These are phyloP conservation scores for Solanum ossicruentum DNA, from an alignment of 257 asterid genomes.

Conservation along the genomic window DNA sequence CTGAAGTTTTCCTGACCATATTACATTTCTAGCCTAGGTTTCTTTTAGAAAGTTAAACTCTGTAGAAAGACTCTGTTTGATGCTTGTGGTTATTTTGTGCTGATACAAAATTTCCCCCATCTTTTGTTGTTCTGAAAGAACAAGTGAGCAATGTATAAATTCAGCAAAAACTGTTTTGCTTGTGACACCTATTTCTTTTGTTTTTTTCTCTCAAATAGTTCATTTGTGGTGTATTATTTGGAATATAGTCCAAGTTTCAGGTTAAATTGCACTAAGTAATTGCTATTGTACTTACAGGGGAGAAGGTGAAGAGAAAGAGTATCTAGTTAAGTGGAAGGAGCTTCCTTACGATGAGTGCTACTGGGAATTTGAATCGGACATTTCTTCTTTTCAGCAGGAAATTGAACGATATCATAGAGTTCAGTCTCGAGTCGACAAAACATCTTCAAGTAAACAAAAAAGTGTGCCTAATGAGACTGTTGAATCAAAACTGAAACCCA, in stretches of 20 bases:
- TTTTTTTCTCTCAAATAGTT: background rate
- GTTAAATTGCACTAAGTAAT: background rate
- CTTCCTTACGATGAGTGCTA: constrained; percentile 88
- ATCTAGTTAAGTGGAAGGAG: constrained; percentile 97
- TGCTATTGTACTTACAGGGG: constrained; percentile 25
- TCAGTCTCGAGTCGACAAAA: constrained; percentile 32
- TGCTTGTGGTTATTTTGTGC: background rate
- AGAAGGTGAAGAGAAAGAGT: constrained; percentile 61
- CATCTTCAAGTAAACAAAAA: constrained; percentile 38
- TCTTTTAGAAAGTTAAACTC: background rate
- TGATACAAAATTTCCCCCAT: background rate
- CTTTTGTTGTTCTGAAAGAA: background rate
- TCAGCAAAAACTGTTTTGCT: background rate
- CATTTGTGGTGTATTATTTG: background rate
- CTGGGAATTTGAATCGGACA: constrained; percentile 88
- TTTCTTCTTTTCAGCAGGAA: constrained; percentile 70
- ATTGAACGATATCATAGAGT: constrained; percentile 55
- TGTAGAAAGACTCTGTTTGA: background rate
- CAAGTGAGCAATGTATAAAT: background rate
- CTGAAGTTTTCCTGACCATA: background rate
- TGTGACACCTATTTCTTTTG: background rate
- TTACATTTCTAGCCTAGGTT: background rate
- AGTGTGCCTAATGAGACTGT: constrained; percentile 33
- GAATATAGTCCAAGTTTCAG: background rate
- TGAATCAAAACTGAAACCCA: constrained; percentile 57